Conservation (phyloP, 2,329 filamentous ascomycete species). For the Fusarium setosum region DNA sequence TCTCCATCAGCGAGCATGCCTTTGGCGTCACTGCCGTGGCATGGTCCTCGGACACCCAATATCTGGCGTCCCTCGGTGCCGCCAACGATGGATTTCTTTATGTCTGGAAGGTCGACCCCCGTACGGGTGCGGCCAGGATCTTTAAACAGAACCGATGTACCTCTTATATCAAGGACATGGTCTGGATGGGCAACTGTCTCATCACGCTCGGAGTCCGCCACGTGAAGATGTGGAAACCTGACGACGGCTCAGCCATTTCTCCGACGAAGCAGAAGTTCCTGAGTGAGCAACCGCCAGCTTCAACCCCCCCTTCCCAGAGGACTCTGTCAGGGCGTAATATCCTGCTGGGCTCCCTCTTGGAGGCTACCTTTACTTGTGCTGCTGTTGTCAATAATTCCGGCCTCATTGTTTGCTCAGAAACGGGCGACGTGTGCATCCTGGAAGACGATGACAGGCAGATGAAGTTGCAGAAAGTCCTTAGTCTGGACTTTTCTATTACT, state of each 20-base stretch:
- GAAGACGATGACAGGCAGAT: conserved; percentile 81
- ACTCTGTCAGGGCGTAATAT: conserved; percentile 89
- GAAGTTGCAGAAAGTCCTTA: conserved; percentile 74
- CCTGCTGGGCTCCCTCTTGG: conserved; percentile 82
- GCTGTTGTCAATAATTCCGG: conserved; percentile 75
- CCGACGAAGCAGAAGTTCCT: conserved; percentile 72
- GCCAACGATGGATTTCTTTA: conserved; percentile 95
- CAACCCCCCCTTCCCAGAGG: conserved; percentile 56
- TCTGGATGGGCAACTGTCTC: conserved; percentile 87
- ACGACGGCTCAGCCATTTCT: conserved; percentile 70
- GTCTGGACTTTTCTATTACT: conserved; percentile 74
- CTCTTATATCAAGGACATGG: conserved; percentile 84
- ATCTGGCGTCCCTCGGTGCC: conserved; percentile 87
- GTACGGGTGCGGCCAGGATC: conserved; percentile 81
- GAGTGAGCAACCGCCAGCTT: conserved; percentile 50
- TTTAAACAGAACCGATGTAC: conserved; percentile 93
- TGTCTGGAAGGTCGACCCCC: conserved; percentile 88
- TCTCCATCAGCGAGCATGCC: conserved; percentile 88
- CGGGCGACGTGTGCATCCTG: conserved; percentile 88
- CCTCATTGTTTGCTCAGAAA: conserved; percentile 87
- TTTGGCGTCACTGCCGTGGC: conserved; percentile 90
- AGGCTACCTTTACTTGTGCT: conserved; percentile 86
- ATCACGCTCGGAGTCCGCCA: conserved; percentile 91
- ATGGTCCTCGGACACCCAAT: conserved; percentile 88
- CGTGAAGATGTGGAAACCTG: conserved; percentile 92